phyloP scores from a whole-genome alignment of 2,329 filamentous ascomycete genomes.

The Fusarium cyanostomum region DNA sequence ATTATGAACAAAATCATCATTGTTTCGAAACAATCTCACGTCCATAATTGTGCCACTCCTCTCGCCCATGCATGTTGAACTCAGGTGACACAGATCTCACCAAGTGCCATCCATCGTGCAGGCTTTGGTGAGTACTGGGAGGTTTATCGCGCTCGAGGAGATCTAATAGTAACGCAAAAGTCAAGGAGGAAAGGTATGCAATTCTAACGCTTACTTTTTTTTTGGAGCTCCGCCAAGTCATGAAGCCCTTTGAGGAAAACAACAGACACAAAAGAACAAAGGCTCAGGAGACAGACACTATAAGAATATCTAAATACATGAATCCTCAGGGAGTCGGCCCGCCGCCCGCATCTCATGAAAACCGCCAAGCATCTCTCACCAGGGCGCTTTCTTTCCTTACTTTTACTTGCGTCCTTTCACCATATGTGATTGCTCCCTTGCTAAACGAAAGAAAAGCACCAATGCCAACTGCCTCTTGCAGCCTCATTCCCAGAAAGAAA shows the following conservation, averaged over 20 bases:
- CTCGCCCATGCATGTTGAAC: too few relatives aligned
- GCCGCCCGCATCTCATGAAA: conserved; percentile 12
- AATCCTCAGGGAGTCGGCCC: conserved; percentile 23
- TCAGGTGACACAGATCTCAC: too few relatives aligned
- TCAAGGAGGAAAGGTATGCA: conserved; percentile 16
- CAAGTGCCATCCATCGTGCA: neutral
- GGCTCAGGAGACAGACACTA: conserved; percentile 27
- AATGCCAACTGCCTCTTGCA: conserved; percentile 14
- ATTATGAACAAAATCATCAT: conserved; percentile 3
- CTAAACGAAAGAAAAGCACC: conserved; percentile 22
- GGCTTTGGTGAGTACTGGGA: neutral
- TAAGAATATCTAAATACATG: conserved; percentile 41
- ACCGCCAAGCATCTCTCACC: conserved; percentile 9
- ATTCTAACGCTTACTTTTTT: conserved; percentile 41
- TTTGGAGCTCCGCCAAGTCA: conserved; percentile 25
- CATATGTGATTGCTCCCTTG: neutral
- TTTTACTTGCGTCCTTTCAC: neutral
- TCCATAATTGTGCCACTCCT: too few relatives aligned
- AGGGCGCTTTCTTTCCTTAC: conserved; percentile 5
- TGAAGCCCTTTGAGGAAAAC: conserved; percentile 14
- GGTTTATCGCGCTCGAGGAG: too few relatives aligned
- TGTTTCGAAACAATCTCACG: neutral
- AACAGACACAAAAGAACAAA: conserved; percentile 32
- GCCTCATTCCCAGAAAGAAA: conserved; percentile 30
- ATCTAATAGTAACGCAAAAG: neutral